Evolutionary conservation across 2,329 filamentous ascomycete genomes (phyloP).

Genomic region (Plenodomus tracheiphilus): DNA sequence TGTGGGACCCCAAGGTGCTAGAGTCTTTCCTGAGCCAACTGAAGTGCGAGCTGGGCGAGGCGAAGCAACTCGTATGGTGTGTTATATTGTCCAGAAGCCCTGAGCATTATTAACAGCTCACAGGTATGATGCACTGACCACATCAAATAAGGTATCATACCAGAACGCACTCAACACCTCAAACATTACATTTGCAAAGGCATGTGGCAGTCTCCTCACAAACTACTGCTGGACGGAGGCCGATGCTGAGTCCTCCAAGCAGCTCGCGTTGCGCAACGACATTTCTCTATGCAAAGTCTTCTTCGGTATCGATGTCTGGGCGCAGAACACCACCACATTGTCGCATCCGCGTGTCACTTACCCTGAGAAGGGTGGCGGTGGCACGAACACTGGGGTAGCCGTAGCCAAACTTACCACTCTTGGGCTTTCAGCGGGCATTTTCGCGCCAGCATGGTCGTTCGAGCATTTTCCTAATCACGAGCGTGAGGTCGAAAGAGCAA

Average conservation of each 20-base stretch:
- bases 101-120: background rate
- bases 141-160: constrained; percentile 47
- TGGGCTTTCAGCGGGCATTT: constrained; percentile 47
- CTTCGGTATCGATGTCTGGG: constrained; percentile 53
- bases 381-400: constrained; percentile 48
- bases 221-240: constrained; percentile 51
- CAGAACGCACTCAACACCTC: constrained; percentile 49
- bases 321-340: constrained; percentile 44
- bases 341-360: constrained; percentile 42
- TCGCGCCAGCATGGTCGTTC: constrained; percentile 53
- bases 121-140: constrained; percentile 53
- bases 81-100: constrained; percentile 8
- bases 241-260: constrained; percentile 26
- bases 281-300: constrained; percentile 37
- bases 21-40: constrained; percentile 46
- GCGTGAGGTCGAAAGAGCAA: constrained; percentile 30
- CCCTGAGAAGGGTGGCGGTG: constrained; percentile 44
- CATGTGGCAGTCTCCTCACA: constrained; percentile 47
- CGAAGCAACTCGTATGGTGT: constrained; percentile 47
- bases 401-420: constrained; percentile 42
- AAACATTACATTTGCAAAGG: constrained; percentile 46
- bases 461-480: constrained; percentile 47
- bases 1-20: constrained; percentile 37
- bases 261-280: constrained; percentile 25
- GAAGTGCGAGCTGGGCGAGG: constrained; percentile 30